Base-by-base conservation (phyloP, 495 filamentous ascomycete species). In the Geoglossum glabrum region DNA sequence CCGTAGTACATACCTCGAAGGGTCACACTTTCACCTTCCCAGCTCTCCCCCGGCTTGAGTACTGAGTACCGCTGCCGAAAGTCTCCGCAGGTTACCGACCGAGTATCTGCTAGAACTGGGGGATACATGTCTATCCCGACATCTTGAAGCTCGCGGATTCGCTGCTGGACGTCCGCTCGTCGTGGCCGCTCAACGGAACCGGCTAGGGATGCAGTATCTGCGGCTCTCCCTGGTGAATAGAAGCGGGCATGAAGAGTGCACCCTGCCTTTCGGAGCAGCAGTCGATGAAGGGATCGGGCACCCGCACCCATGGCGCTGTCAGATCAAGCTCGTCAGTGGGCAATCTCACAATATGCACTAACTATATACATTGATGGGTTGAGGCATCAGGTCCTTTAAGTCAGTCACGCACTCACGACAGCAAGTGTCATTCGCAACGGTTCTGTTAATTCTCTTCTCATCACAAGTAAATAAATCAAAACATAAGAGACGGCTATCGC, bases 371-470 rank as follows among this genome's bases (percentile, higher is more conserved):
- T 1, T 31, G 28, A 40, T 13, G 30, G 38, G 13, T 7, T 7
- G 19, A 10, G 23, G 27, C 3, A 33, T 69, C 61, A 71, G 64
- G 65, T 61, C 76, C 71, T n/a, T n/a, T n/a, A 74, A 74, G 34
- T 47, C 67, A 71, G 68, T 68, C 77, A 84, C 69, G 66, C 77
- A 74, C 70, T 71, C 64, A 61, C 60, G 66, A 56, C 68, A 66
- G 73, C 59, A 70, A 71, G 76, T 76, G 79, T 92, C 86, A 90
- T 81, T 85, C 85, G 89, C 90, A 94, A 87, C 88, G 89, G 88
- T 95, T 95, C 89, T 81, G 73, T 64, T 70, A 68, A 63, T 62
- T 64, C 30, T 65, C 69, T 71, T 67, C 67, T 81, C 78, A 76
- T 81, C 78, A 73, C 71, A 55, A 64, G 58, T 62, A 59, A 62